Conservation (phyloP, 345 rosid species). For the Euphorbia pulcherrima region DNA sequence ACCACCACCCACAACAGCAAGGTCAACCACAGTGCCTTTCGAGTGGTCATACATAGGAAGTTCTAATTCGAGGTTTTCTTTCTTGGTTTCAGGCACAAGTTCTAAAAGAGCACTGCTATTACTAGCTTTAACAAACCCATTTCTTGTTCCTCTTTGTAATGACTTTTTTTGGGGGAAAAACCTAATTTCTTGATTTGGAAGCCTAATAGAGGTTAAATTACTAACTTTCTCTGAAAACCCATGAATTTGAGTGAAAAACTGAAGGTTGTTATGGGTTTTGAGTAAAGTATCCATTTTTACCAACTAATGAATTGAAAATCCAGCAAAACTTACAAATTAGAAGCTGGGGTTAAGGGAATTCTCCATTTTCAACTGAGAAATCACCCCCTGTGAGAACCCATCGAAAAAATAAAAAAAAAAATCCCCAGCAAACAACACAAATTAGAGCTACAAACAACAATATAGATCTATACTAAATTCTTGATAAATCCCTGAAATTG, state of each 20-base stretch:
- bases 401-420: neutral
- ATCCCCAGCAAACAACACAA: slow-evolving; percentile 1
- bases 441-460: neutral
- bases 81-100: slow-evolving; percentile 85
- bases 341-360: slow-evolving; percentile 5
- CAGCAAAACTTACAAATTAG: slow-evolving; percentile 14
- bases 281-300: slow-evolving; percentile 76
- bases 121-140: slow-evolving; percentile 38
- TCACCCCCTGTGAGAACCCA: slow-evolving; percentile 10
- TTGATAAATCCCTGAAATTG: neutral
- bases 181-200: slow-evolving; percentile 37
- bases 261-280: slow-evolving; percentile 67
- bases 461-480: neutral
- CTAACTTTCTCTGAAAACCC: slow-evolving; percentile 48
- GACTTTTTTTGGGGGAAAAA: slow-evolving; percentile 45
- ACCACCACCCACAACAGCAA: slow-evolving; percentile 96
- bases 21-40: slow-evolving; percentile 57
- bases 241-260: slow-evolving; percentile 51
- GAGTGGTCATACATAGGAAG: slow-evolving; percentile 75
- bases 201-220: slow-evolving; percentile 38
- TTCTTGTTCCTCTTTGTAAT: slow-evolving; percentile 28
- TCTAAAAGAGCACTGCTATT: slow-evolving; percentile 65
- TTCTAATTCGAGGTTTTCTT: slow-evolving; percentile 79
- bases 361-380: slow-evolving; percentile 16
- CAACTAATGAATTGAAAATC: slow-evolving; percentile 9